A percentile compares a stretch with the other conserved stretches of the same genome.
Conservation (phyloP, 73 alveolate genomes). For the Paramecium pentaurelia region DNA sequence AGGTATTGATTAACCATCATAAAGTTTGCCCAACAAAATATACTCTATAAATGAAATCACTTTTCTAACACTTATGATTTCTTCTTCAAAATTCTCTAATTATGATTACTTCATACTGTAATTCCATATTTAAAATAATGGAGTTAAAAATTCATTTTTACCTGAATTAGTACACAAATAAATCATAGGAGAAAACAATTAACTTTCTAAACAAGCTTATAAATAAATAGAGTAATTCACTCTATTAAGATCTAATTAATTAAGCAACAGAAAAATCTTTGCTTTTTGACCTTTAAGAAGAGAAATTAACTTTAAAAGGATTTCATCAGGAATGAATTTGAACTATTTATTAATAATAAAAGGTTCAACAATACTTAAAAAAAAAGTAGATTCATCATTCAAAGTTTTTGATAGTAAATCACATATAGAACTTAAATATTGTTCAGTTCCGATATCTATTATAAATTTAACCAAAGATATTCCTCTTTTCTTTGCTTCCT, state of each 20-base stretch:
- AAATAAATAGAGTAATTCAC: not conserved
- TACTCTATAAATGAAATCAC: not conserved
- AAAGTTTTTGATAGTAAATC: not conserved
- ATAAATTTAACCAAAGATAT: not conserved
- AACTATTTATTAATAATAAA: constrained; percentile 12
- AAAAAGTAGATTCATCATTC: not conserved
- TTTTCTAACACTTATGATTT: not conserved
- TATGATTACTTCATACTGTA: not conserved
- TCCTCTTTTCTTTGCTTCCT: constrained; percentile 14
- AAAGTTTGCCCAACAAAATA: not conserved
- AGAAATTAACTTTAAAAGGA: not conserved
- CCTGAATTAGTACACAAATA: not conserved
- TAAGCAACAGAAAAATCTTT: not conserved
- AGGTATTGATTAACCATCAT: not conserved
- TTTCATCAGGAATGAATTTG: constrained; percentile 14
- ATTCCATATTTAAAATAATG: constrained; percentile 37
- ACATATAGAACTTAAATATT: not conserved
- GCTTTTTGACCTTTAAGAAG: not conserved
- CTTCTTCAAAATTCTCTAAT: constrained; percentile 16
- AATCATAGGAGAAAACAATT: constrained; percentile 7
- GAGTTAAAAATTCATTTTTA: constrained; percentile 28
- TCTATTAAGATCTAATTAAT: not conserved
- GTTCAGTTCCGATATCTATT: not conserved
- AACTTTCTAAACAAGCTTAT: constrained; percentile 41
- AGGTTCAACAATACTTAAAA: not conserved